Percentiles rank a stretch among this genome's conserved stretches.
Evolutionary conservation across 768 basidiomycete genomes (phyloP).

Genomic region (Infundibulicybe gibba): DNA sequence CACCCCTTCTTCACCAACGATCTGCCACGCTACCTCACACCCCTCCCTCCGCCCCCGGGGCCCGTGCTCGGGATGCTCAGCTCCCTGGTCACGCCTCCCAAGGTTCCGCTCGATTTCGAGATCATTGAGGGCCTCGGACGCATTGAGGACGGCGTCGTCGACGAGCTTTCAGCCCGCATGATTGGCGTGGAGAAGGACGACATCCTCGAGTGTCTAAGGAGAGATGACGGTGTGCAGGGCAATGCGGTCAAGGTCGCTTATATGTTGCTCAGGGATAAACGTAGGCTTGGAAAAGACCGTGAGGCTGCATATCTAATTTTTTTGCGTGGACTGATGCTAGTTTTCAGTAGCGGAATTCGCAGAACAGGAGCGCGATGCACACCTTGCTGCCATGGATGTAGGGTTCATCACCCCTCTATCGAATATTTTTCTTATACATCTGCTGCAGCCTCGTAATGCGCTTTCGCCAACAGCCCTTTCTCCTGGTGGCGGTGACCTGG

Average conservation of each 20-base stretch:
- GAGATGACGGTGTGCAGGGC: conserved; percentile 81
- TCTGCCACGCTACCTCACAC: conserved; percentile 81
- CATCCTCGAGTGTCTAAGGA: conserved; percentile 80
- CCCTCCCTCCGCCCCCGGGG: conserved; percentile 74
- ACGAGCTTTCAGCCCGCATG: conserved; percentile 73
- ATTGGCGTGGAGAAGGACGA: conserved; percentile 76
- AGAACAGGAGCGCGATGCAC: conserved; percentile 83
- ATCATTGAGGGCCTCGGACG: conserved; percentile 90
- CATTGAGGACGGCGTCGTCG: conserved; percentile 89
- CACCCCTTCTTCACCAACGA: conserved; percentile 90
- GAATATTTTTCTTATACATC: conserved; percentile 6
- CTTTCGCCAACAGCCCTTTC: conserved; percentile 67
- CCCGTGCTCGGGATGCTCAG: conserved; percentile 75
- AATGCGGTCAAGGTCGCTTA: conserved; percentile 98
- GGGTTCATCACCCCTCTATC: conserved; percentile 22
- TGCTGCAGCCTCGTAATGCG: conserved; percentile 60
- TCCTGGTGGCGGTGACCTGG: conserved; percentile 55
- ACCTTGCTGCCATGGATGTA: conserved; percentile 78
- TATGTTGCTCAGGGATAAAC: conserved; percentile 87
- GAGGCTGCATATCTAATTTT: conserved; percentile 27
- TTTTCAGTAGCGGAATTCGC: conserved; percentile 67
- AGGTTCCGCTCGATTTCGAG: conserved; percentile 68
- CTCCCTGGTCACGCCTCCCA: conserved; percentile 66
- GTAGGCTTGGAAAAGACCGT: conserved; percentile 81
- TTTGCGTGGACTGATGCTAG: conserved; percentile 1